A percentile compares a stretch with the other conserved stretches of the same genome.
Evolutionary conservation across 2,329 filamentous ascomycete species (phyloP).

Genomic region (Aureobasidium lini): DNA sequence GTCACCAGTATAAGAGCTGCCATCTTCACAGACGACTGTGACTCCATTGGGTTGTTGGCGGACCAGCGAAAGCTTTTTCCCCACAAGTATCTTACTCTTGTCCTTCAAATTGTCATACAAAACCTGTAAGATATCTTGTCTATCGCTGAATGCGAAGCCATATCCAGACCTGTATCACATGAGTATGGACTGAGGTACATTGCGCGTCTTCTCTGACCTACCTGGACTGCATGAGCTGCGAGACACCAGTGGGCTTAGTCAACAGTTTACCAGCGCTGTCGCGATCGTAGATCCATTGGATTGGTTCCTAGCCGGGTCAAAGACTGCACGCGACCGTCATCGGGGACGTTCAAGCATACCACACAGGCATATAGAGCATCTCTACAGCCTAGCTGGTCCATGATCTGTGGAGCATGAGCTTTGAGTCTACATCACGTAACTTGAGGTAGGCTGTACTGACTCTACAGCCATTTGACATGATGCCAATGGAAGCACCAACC

Average conservation of each 20-base stretch:
- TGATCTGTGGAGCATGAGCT: constrained; percentile 20
- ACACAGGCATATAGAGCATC: constrained; percentile 23
- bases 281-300: background rate
- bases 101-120: constrained; percentile 19
- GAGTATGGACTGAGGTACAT: background rate
- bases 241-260: background rate
- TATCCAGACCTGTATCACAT: constrained; percentile 15
- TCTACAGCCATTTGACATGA: constrained; percentile 36
- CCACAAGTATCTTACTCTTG: constrained; percentile 16
- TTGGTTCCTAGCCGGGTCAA: background rate
- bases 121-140: constrained; percentile 22
- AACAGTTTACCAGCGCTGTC: background rate
- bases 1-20: constrained; percentile 19
- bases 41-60: constrained; percentile 2
- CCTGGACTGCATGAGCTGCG: constrained; percentile 6
- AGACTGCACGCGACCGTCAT: background rate
- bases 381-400: constrained; percentile 44
- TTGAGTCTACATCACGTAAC: background rate
- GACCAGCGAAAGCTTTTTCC: constrained; percentile 6
- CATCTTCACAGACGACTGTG: constrained; percentile 10
- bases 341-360: background rate
- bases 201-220: background rate
- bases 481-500: constrained; percentile 42
- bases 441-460: constrained; percentile 15
- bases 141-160: constrained; percentile 22